A percentile compares a stretch with the other conserved stretches of the same genome.
Conservation (phyloP, 2,329 filamentous ascomycete species). For the Diaporthe helianthi region DNA sequence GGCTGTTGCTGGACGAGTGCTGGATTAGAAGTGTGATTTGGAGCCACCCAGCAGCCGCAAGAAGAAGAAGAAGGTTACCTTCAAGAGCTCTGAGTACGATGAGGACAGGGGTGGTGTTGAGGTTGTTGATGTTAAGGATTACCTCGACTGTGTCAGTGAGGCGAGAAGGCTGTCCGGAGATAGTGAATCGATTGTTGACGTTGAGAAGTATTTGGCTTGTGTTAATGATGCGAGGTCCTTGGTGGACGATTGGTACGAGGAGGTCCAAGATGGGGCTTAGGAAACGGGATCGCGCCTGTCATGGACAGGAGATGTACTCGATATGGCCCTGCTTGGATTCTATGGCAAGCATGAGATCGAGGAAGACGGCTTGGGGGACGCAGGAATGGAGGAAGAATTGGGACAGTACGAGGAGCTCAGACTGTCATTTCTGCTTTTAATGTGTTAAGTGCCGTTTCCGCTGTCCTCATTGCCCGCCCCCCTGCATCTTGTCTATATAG, state of each 20-base stretch:
- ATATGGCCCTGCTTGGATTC: slow-evolving; percentile 25
- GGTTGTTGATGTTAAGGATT: slow-evolving; percentile 13
- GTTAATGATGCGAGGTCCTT: neutral
- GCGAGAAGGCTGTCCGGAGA: slow-evolving; percentile 11
- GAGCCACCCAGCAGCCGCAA: neutral
- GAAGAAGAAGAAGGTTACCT: neutral
- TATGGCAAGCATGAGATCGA: slow-evolving; percentile 24
- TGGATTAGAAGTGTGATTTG: slow-evolving; percentile 49
- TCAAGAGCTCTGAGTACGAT: slow-evolving; percentile 8
- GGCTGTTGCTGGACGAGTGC: slow-evolving; percentile 77
- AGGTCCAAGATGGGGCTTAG: neutral
- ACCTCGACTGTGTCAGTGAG: slow-evolving; percentile 27
- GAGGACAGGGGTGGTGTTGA: neutral
- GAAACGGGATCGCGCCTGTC: neutral
- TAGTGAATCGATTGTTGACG: neutral
- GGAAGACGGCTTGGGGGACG: neutral
- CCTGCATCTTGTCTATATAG: slow-evolving; percentile 20
- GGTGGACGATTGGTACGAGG: neutral
- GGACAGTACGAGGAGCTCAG: neutral
- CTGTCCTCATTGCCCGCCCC: neutral
- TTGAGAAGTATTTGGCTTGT: slow-evolving; percentile 16
- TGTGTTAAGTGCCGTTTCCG: neutral
- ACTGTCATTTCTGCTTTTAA: slow-evolving; percentile 20
- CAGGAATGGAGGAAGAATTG: neutral
- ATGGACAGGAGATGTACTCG: neutral